phyloP scores from a whole-genome alignment of 2,329 filamentous ascomycete species.

The Byssoonygena ceratinophila region DNA sequence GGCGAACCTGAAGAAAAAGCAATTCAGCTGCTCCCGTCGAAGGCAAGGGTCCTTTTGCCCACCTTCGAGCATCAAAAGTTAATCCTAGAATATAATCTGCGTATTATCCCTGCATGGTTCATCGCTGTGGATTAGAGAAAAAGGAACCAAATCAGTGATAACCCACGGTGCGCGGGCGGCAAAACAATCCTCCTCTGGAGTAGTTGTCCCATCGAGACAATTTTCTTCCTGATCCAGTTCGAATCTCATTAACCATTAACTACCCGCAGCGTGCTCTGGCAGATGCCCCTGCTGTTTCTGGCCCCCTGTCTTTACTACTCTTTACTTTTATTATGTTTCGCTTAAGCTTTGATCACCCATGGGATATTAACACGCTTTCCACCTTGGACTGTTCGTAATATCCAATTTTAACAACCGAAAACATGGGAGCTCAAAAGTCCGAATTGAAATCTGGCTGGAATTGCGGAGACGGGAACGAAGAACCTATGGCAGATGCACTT shows the following conservation, averaged over 20 bases:
- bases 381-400: background rate
- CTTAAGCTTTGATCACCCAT: background rate
- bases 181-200: background rate
- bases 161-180: background rate
- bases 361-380: background rate
- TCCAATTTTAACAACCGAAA: constrained; percentile 1
- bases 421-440: background rate
- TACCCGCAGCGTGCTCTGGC: too few species aligned
- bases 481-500: background rate
- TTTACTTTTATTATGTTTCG: background rate
- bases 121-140: background rate
- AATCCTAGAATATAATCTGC: background rate
- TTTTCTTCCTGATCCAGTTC: background rate
- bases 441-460: background rate
- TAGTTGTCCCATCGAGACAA: too few species aligned
- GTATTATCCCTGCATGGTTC: background rate
- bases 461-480: background rate
- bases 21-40: background rate
- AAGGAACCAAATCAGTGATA: background rate
- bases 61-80: background rate
- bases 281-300: too few species aligned
- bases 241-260: too few species aligned
- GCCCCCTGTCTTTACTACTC: background rate
- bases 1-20: constrained; percentile 1
- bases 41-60: background rate